phyloP scores from a whole-genome alignment of 345 rosid species.

The Brassica carinata region DNA sequence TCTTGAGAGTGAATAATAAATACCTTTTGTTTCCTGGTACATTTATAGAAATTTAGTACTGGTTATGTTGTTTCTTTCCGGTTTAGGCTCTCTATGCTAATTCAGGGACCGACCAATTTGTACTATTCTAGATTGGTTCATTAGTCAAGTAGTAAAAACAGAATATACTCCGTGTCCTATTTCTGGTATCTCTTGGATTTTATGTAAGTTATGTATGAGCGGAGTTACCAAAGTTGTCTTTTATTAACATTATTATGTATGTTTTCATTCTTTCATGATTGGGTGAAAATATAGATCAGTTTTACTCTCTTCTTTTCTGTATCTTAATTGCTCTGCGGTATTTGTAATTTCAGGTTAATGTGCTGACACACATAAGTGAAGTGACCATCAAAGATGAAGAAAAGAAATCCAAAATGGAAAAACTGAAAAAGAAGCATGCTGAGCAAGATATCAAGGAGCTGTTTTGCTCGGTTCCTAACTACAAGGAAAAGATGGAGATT shows the following conservation, averaged over 20 bases:
- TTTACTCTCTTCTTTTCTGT: not conserved
- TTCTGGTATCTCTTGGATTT: not conserved
- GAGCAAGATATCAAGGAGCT: constrained; percentile 62
- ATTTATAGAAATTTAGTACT: not conserved
- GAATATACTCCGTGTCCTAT: not conserved
- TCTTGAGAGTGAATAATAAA: not conserved
- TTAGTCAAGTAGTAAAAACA: not conserved
- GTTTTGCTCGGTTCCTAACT: constrained; percentile 33
- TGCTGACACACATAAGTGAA: constrained; percentile 63
- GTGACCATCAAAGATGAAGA: constrained; percentile 13
- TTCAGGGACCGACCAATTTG: not conserved
- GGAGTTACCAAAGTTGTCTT: not conserved
- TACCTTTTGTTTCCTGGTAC: not conserved
- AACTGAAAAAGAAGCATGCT: constrained; percentile 48
- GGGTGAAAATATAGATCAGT: not conserved
- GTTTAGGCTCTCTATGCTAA: not conserved
- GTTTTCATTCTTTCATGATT: not conserved
- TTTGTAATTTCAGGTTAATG: constrained; percentile 55
- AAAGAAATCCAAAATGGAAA: constrained; percentile 21
- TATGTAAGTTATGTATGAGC: not conserved
- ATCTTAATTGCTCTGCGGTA: not conserved
- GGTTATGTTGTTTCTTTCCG: not conserved
- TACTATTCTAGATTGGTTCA: not conserved
- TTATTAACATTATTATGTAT: not conserved
- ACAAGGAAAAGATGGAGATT: constrained; percentile 17